Evolutionary conservation across 192 early-diverging fungal species (phyloP).

Genomic region (Phlyctochytrium planicorne): DNA sequence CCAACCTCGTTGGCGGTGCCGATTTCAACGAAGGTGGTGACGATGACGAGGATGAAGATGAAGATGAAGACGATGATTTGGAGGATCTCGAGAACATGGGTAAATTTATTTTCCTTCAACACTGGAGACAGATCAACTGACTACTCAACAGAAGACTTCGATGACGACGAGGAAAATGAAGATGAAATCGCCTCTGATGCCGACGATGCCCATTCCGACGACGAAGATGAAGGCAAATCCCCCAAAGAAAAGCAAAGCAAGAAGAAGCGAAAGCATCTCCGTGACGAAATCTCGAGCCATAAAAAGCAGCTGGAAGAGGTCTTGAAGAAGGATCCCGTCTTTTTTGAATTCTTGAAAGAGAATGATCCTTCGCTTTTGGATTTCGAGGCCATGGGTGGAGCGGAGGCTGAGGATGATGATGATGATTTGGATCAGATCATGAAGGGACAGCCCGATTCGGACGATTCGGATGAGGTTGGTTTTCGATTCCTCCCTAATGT

Average conservation of each 20-base stretch:
- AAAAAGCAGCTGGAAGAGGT: conserved; percentile 82
- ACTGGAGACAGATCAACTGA: not conserved
- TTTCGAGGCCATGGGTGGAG: conserved; percentile 53
- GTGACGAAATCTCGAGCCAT: conserved; percentile 61
- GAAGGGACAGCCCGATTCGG: conserved; percentile 29
- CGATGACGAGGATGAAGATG: conserved; percentile 51
- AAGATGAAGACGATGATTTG: conserved; percentile 59
- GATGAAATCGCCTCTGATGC: conserved; percentile 40
- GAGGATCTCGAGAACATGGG: conserved; percentile 32
- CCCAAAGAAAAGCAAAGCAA: conserved; percentile 2
- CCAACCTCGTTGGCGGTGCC: conserved; percentile 28
- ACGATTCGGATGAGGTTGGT: conserved; percentile 37
- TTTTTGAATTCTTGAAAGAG: conserved; percentile 87
- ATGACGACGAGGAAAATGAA: conserved; percentile 48
- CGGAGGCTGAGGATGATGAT: conserved; percentile 30
- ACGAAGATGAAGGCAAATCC: conserved; percentile 31
- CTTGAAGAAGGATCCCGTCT: conserved; percentile 84
- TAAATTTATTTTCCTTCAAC: not conserved
- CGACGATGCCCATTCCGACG: conserved; percentile 54
- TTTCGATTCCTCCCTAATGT: conserved; percentile 16
- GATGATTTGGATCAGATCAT: conserved; percentile 24
- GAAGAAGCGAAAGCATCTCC: conserved; percentile 50
- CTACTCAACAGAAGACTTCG: too few relatives aligned
- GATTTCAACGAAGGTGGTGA: conserved; percentile 37
- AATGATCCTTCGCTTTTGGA: conserved; percentile 81